phyloP scores from a whole-genome alignment of 31 red algal species.

The Porphyra umbilicalis region DNA sequence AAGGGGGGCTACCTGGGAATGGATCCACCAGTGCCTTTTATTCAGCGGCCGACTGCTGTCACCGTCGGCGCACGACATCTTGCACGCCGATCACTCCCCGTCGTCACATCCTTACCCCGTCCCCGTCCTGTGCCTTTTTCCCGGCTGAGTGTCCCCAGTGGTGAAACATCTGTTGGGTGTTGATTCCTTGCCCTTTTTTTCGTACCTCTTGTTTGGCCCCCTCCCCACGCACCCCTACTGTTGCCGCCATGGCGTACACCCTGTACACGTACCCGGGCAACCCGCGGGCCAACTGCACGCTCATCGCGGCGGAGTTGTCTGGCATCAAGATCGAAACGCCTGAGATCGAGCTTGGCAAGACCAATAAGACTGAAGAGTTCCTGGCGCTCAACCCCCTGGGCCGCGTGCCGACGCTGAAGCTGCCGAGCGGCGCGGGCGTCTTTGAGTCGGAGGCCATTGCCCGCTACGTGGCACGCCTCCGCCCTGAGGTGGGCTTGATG shows the following conservation, averaged over 20 bases:
- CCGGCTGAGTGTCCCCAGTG: too few species aligned
- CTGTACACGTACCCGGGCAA: slow-evolving; percentile 20
- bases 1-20: too few species aligned
- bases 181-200: neutral
- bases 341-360: slow-evolving; percentile 16
- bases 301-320: slow-evolving; percentile 21
- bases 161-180: too few species aligned
- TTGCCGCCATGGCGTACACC: neutral
- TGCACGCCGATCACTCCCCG: too few species aligned
- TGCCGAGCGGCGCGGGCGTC: slow-evolving; percentile 1
- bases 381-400: slow-evolving; percentile 10
- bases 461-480: slow-evolving; percentile 15
- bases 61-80: too few species aligned
- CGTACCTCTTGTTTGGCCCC: neutral
- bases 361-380: slow-evolving; percentile 24
- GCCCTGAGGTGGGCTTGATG: slow-evolving; percentile 1
- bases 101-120: too few species aligned
- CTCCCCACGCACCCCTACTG: neutral
- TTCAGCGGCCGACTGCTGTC: too few species aligned
- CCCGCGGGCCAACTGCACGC: slow-evolving; percentile 9
- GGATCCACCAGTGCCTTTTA: too few species aligned
- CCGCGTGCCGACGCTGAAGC: slow-evolving; percentile 15
- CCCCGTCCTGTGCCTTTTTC: too few species aligned
- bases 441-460: slow-evolving; percentile 30
- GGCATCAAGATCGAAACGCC: slow-evolving; percentile 12